Conservation (phyloP, 441 rosid species). For the Gossypium trilobum region DNA sequence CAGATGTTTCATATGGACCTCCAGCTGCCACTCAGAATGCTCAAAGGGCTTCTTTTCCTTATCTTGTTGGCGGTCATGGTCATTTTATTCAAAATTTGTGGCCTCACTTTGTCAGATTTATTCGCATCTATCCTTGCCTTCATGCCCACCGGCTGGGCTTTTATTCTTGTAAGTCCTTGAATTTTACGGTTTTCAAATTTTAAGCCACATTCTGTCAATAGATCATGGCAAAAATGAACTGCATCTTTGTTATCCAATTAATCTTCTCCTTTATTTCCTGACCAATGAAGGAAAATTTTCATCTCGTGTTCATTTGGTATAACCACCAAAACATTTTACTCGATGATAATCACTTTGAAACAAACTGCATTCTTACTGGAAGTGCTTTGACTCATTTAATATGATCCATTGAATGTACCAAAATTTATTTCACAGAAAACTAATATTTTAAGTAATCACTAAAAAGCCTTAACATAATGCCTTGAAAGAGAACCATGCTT, state of each 20-base stretch:
- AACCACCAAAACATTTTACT: background rate
- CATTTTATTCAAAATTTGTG: slow-evolving; percentile 37
- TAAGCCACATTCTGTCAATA: background rate
- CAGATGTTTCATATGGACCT: slow-evolving; percentile 47
- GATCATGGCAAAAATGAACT: background rate
- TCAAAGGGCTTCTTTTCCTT: slow-evolving; percentile 54
- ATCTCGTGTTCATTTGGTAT: background rate
- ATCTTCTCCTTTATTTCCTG: background rate
- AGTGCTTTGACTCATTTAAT: background rate
- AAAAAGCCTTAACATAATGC: background rate
- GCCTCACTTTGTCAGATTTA: slow-evolving; percentile 42
- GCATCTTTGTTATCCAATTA: background rate
- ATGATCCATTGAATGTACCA: background rate
- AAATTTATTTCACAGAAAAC: background rate
- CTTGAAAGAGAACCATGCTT: background rate
- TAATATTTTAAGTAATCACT: background rate
- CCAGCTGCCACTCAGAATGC: slow-evolving; percentile 57
- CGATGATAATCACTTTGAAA: background rate
- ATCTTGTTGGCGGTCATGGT: slow-evolving; percentile 37
- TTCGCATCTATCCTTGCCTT: slow-evolving; percentile 58
- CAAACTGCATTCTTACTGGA: background rate
- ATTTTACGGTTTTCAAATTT: background rate
- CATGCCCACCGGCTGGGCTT: slow-evolving; percentile 82
- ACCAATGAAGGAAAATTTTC: background rate
- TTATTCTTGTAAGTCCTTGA: slow-evolving; percentile 48